Base-by-base conservation (phyloP, 2,329 filamentous ascomycete genomes). In the Mollisia scopiformis region DNA sequence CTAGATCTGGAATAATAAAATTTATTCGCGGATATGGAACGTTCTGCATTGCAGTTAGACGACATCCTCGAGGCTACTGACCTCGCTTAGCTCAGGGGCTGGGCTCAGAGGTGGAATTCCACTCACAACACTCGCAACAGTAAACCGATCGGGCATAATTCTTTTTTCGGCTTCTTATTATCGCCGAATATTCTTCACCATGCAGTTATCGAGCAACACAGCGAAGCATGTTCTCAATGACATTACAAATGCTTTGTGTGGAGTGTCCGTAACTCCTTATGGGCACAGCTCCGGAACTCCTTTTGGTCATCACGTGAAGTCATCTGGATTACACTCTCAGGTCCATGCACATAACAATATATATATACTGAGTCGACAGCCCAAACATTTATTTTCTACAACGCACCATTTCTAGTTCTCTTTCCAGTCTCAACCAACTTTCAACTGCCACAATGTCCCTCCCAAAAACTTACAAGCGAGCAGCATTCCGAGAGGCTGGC, bases 401-500 rank as follows among this genome's bases (percentile, higher is more conserved):
- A 41, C n/a, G n/a, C 16, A 41, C 3, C 37, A 21, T 5, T 13
- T 37, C 37, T 19, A 7, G n/a, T 21, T 43, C 23, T 21, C n/a
- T 21, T 1, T 10, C n/a, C n/a, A 21, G n/a, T 43, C n/a, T 21
- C 8, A 10, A 10, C n/a, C 7, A 5, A 1, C n/a, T 23, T 23
- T 21, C n/a, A 43, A 43, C n/a, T 23, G 16, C n/a, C 14, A 43
- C 10, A 10, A 43, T 43, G 39, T 21, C 6, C 14, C 78, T 88
- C 13, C 89, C 89, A 5, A 83, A 86, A 67, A 87, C 85, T 7
- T 91, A 83, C 80, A 89, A 87, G 72, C 87, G 85, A 4, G 87
- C 86, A 50, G 79, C 89, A 58, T 76, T 91, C 66, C 80, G 83
- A 58, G 77, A 80, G 60, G 72, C 76, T 27, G 80, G 81, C 59